These are phyloP conservation scores for Tilletiopsis washingtonensis DNA, from an alignment of 1,284 basidiomycete species.

Conservation along the genomic window DNA sequence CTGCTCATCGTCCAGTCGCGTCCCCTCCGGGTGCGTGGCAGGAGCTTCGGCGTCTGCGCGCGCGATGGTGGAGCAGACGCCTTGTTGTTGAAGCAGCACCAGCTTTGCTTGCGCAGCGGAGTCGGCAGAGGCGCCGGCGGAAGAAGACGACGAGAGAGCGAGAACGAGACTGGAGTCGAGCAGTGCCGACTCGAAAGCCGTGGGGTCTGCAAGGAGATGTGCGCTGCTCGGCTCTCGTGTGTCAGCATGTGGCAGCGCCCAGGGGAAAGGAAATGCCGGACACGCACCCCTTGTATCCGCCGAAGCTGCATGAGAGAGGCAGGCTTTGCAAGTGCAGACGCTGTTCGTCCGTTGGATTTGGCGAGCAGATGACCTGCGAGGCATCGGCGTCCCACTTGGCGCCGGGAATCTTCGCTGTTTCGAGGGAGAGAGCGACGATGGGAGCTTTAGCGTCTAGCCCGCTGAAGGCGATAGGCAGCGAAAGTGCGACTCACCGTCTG, in stretches of 20 bases:
- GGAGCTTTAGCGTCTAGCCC: conserved; percentile 39
- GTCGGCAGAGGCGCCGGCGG: too few species aligned
- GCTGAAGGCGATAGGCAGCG: too few species aligned
- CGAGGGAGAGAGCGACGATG: not conserved
- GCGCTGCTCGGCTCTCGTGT: not conserved
- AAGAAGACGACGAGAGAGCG: too few species aligned
- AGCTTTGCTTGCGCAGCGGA: not conserved
- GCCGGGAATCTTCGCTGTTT: conserved; percentile 55
- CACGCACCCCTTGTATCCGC: conserved; percentile 44
- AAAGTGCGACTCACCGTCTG: too few species aligned
- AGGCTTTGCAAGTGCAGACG: conserved; percentile 54
- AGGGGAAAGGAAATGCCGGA: not conserved
- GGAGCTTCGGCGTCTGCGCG: not conserved
- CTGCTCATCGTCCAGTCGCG: not conserved
- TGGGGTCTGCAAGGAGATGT: not conserved
- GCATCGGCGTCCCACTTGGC: conserved; percentile 66
- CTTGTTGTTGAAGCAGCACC: not conserved
- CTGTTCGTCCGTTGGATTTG: conserved; percentile 49
- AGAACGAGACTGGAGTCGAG: too few species aligned
- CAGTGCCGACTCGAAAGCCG: too few species aligned
- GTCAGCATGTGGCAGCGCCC: not conserved
- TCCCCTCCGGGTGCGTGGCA: not conserved
- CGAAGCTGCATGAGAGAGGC: conserved; percentile 65
- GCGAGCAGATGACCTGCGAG: conserved; percentile 61
- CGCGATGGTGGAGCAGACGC: too few species aligned